These are phyloP conservation scores for Diplodia scrobiculata DNA, from an alignment of 2,329 filamentous ascomycete species.

Conservation along the genomic window DNA sequence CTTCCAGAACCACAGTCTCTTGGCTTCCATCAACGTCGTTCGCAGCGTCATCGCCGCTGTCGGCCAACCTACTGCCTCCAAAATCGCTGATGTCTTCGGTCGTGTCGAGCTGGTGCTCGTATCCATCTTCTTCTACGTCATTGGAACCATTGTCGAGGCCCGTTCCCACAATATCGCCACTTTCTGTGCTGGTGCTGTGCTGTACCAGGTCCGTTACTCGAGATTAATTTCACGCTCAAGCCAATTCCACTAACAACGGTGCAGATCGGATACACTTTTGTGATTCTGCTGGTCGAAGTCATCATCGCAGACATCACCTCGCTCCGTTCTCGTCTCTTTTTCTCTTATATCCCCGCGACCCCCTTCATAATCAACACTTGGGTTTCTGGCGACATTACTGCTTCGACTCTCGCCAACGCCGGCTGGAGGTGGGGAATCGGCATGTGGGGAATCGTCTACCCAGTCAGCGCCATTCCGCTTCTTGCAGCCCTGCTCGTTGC, in stretches of 20 bases:
- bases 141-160: constrained; percentile 60
- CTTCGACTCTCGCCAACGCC: constrained; percentile 53
- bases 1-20: constrained; percentile 57
- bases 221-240: background rate
- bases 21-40: constrained; percentile 62
- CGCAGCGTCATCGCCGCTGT: constrained; percentile 63
- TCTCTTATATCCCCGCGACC: constrained; percentile 64
- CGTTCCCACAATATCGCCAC: constrained; percentile 52
- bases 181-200: constrained; percentile 61
- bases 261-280: constrained; percentile 62
- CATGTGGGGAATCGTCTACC: constrained; percentile 66
- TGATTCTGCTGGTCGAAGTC: constrained; percentile 64
- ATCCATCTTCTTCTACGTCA: constrained; percentile 59
- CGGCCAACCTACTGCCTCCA: constrained; percentile 60
- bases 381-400: constrained; percentile 62
- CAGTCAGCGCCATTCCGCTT: constrained; percentile 59
- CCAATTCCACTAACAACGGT: constrained; percentile 9
- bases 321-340: constrained; percentile 63
- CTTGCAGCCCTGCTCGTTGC: constrained; percentile 57
- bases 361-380: constrained; percentile 64
- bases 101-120: constrained; percentile 61
- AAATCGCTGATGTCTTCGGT: constrained; percentile 64
- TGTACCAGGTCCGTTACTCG: constrained; percentile 52
- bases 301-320: constrained; percentile 67
- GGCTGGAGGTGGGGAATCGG: constrained; percentile 62